Conservation (phyloP, 192 early-diverging fungal genomes). For the Backusella morwellensis region DNA sequence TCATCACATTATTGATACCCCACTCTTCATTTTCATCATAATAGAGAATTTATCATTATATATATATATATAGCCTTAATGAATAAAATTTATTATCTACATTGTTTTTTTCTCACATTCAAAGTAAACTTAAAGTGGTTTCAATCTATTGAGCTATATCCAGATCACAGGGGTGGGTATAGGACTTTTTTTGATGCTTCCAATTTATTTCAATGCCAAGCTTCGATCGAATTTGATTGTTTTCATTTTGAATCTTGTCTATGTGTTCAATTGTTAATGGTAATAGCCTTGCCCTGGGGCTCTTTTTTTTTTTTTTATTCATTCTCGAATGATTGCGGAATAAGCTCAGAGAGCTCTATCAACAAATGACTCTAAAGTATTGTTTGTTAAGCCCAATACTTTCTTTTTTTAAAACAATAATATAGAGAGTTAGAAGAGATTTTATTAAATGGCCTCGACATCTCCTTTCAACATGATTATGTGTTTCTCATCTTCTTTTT, state of each 20-base stretch:
- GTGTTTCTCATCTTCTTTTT: constrained; percentile 65
- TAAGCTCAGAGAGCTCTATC: constrained; percentile 37
- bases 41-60: not conserved
- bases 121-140: not conserved
- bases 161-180: not conserved
- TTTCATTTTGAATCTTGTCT: constrained; percentile 54
- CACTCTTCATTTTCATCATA: not conserved
- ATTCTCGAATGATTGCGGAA: constrained; percentile 28
- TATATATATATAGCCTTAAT: not conserved
- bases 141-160: not conserved
- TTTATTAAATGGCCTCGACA: constrained; percentile 61
- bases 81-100: not conserved
- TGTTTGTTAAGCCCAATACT: not conserved
- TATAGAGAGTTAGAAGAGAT: not conserved
- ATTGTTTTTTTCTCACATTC: not conserved
- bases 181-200: not conserved
- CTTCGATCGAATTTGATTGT: constrained; percentile 37
- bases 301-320: constrained; percentile 27
- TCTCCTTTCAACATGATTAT: constrained; percentile 68
- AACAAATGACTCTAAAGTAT: constrained; percentile 30
- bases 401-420: not conserved
- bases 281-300: constrained; percentile 42
- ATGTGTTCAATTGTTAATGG: constrained; percentile 50
- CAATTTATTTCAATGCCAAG: constrained; percentile 7
- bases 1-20: not conserved